Evolutionary conservation across 805 yeast genomes (phyloP), one percentile per base, ranked within the genome.

Genomic region (Ogataea saltuana): DNA sequence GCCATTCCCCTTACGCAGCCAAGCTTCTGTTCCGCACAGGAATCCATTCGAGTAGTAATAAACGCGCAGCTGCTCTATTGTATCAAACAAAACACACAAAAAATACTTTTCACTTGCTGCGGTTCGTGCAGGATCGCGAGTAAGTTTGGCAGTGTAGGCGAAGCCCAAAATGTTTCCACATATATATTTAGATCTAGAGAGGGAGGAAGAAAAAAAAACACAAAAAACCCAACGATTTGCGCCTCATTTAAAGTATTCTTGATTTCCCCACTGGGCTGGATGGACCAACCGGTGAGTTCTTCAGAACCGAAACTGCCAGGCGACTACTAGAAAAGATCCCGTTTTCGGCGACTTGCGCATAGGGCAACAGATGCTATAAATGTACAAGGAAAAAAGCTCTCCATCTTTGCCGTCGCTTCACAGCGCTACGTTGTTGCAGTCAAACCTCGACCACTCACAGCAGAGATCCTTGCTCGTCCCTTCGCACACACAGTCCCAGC

Each of bases 351-450:
- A 10, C 28, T 25, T 13, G n/a, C 6, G 28, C 28, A 25, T 6
- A 11, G 10, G 28, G n/a, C n/a, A n/a, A n/a, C 28, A 22, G 16
- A 22, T 33, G 36, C 28, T 33, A 11, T 22, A 33, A 20, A 33
- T 34, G 38, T 34, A 23, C 16, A 25, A 25, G 18, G 38, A 34
- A 11, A 34, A 34, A 8, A 25, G 30, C 21, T 19, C 36, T 10
- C 16, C 38, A 4, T 23, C 38, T 25, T 21, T 34, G 22, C 38
- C 38, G 38, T 25, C 38, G 15, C 21, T 34, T 9, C 29, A 34
- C 38, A 17, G 38, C 20, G 4, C 29, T 9, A 29, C 29, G n/a
- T 16, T 17, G 29, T 10, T 23, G 29, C 38, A 25, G 21, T 20
- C 37, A n/a, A 9, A 9, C 12, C 16, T 33, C 12, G 37, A 21